Percentiles rank a stretch among this genome's conserved stretches.
phyloP scores from a whole-genome alignment of 305 asterid species.

The Ajuga reptans region DNA sequence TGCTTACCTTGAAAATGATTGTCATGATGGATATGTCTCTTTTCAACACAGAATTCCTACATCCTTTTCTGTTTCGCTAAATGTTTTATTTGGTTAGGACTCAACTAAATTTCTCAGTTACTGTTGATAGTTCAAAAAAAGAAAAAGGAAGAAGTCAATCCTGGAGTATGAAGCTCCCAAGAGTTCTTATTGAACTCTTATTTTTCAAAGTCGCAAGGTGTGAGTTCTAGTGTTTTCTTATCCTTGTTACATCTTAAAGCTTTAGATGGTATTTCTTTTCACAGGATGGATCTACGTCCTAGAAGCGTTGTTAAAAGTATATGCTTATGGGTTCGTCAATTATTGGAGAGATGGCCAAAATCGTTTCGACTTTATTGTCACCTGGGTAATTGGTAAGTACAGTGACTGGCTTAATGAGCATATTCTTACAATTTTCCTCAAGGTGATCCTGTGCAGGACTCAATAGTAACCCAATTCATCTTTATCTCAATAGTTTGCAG shows the following conservation, averaged over 20 bases:
- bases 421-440: not conserved
- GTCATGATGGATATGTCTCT: not conserved
- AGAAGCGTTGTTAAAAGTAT: conserved; percentile 81
- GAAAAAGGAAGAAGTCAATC: no score
- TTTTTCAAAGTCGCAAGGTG: conserved; percentile 1
- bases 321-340: conserved; percentile 72
- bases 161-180: not conserved
- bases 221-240: not conserved
- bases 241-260: conserved; percentile 12
- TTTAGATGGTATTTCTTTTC: conserved; percentile 28
- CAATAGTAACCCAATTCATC: not conserved
- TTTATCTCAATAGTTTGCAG: not conserved
- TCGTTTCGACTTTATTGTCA: conserved; percentile 82
- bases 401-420: not conserved
- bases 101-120: not conserved
- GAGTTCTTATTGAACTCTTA: not conserved
- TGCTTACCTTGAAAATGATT: not conserved
- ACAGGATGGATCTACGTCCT: conserved; percentile 95
- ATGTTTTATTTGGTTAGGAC: not conserved
- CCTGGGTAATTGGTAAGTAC: conserved; percentile 88
- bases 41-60: not conserved
- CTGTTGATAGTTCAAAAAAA: not conserved
- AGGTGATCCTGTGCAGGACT: not conserved
- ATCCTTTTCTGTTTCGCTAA: not conserved
- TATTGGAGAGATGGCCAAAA: conserved; percentile 96